Percentiles rank a stretch among this genome's conserved stretches.
These are phyloP conservation scores for Paecilomyces formosus DNA, from an alignment of 2,329 filamentous ascomycete species.

Conservation along the genomic window DNA sequence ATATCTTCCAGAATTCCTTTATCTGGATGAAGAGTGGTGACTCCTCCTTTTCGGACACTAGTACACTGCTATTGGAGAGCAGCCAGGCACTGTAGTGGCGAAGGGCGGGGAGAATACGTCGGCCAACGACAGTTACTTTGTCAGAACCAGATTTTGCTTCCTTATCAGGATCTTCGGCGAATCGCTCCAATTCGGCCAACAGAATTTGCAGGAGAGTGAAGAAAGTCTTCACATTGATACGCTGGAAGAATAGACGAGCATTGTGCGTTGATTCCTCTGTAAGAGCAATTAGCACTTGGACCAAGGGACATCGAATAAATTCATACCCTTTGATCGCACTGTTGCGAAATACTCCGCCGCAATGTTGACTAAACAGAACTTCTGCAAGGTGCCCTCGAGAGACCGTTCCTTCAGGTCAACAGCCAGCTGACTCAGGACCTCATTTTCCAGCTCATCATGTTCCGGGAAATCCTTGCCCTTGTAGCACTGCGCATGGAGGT, in stretches of 20 bases:
- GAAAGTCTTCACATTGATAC: constrained; percentile 72
- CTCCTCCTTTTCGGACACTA: constrained; percentile 48
- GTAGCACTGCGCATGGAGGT: constrained; percentile 78
- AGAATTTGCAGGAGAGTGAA: constrained; percentile 64
- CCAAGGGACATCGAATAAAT: constrained; percentile 3
- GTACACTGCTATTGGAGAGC: constrained; percentile 45
- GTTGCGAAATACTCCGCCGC: constrained; percentile 69
- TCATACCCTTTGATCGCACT: constrained; percentile 51
- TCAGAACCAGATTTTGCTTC: constrained; percentile 32
- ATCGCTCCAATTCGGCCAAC: constrained; percentile 59
- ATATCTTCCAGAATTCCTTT: constrained; percentile 58
- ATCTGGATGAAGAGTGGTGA: constrained; percentile 50
- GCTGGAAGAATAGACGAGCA: constrained; percentile 54
- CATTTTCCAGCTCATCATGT: constrained; percentile 74
- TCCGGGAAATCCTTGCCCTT: constrained; percentile 66
- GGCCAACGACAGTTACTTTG: constrained; percentile 51
- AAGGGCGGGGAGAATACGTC: constrained; percentile 55
- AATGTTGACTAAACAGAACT: constrained; percentile 79
- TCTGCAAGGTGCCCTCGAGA: constrained; percentile 60
- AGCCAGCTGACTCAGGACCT: constrained; percentile 71
- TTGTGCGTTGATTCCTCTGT: constrained; percentile 43
- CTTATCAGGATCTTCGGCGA: constrained; percentile 42
- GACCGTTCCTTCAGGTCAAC: constrained; percentile 63
- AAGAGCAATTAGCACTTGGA: constrained; percentile 9
- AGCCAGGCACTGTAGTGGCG: constrained; percentile 65